Percentiles rank a stretch among this genome's conserved stretches.
Evolutionary conservation across 1,284 basidiomycete genomes (phyloP).

Genomic region (Ceratorhiza oryzae-sativae): DNA sequence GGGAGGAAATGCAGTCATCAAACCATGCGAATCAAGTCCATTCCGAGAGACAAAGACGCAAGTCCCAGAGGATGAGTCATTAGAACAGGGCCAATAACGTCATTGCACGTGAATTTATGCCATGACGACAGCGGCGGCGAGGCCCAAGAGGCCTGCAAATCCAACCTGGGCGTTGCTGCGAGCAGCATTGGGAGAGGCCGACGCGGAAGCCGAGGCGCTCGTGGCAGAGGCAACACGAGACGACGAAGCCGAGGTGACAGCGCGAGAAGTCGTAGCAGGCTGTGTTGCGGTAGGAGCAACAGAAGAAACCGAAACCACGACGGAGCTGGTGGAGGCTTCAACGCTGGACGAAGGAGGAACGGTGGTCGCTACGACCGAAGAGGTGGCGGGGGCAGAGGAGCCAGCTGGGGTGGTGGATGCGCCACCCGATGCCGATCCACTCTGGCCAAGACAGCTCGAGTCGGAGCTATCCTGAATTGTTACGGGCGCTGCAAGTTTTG

Average conservation of each 20-base stretch:
- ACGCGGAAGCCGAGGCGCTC: constrained; percentile 8
- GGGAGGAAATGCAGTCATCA: constrained; percentile 4
- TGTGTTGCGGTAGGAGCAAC: neutral
- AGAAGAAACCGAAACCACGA: neutral
- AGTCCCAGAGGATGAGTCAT: constrained; percentile 30
- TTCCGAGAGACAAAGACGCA: constrained; percentile 11
- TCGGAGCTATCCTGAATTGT: constrained; percentile 20
- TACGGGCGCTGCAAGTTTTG: constrained; percentile 4
- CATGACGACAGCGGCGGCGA: constrained; percentile 29
- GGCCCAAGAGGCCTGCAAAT: constrained; percentile 29
- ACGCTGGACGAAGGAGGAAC: too few relatives aligned
- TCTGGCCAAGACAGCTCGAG: constrained; percentile 21
- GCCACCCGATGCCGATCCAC: neutral
- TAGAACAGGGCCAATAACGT: neutral
- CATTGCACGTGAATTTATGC: constrained; percentile 26
- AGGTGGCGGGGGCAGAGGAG: neutral
- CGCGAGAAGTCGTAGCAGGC: neutral
- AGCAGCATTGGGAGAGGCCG: constrained; percentile 8
- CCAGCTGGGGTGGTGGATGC: constrained; percentile 3
- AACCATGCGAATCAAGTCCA: constrained; percentile 19
- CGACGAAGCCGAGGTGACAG: neutral
- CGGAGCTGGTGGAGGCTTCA: constrained; percentile 1
- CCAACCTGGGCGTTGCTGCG: constrained; percentile 31
- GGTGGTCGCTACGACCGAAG: neutral
- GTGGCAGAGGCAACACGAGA: constrained; percentile 12